Evolutionary conservation across 768 basidiomycete species (phyloP), one percentile per base, ranked within the genome.

Genomic region (Cystofilobasidium ferigula): DNA sequence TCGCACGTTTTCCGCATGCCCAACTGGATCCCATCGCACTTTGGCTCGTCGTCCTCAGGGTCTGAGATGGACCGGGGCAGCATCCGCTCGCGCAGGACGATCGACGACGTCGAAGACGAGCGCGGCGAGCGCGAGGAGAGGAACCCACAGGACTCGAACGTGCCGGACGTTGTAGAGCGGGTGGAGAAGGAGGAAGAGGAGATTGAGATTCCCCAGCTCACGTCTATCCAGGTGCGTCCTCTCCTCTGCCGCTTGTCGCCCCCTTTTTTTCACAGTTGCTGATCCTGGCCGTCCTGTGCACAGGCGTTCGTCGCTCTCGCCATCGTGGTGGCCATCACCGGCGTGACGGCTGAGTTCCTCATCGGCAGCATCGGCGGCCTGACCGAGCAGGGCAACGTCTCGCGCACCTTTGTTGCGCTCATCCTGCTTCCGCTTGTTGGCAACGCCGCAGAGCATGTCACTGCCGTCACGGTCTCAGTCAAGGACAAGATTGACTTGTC

Each of bases 261-360:
- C 3, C n/a, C 40, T 10, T 16, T 8, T 20, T 2, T 22, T 6
- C 16, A 20, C 26, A 26, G 48, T 5, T 30, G 24, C 24, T 28
- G 24, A 53, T 30, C 10, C 30, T 14, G 28, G 13, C 4, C 20
- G 5, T 2, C 32, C 51, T 30, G 6, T 32, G 30, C 30, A n/a
- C n/a, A 54, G 61, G 74, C 73, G 32, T 24, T 71, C 38, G 54
- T 63, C 3, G 66, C 74, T 42, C 72, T 75, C 18, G 10, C 63
- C 20, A 53, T 65, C 38, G 72, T 75, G 62, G 73, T 73, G 34
- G 74, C 66, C 30, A 61, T 75, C 12, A 73, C 73, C 20, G 74
- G 74, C 42, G 66, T 73, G 28, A 73, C 74, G 10, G 65, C 65
- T 40, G 65, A 67, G 43, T 67, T 54, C 42, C 51, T 67, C 18